Evolutionary conservation across 2,329 filamentous ascomycete genomes (phyloP).

Genomic region (Microdochium trichocladiopsis): DNA sequence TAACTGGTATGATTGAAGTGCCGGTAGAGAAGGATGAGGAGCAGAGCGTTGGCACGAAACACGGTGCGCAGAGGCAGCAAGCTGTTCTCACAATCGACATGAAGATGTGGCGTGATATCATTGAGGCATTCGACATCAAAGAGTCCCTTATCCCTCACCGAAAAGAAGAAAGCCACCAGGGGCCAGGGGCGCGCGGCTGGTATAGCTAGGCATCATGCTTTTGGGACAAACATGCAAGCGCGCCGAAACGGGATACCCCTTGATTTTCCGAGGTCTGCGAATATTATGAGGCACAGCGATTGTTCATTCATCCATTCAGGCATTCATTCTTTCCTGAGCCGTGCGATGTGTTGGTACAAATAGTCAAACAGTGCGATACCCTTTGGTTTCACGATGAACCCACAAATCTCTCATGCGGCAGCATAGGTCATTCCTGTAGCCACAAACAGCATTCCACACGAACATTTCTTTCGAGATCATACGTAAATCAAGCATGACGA

Average conservation of each 20-base stretch:
- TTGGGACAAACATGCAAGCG: not conserved
- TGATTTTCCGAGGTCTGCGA: not conserved
- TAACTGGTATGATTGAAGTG: constrained; percentile 20
- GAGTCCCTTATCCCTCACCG: constrained; percentile 82
- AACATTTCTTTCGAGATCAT: too few species aligned
- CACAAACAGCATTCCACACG: too few species aligned
- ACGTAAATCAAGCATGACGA: too few species aligned
- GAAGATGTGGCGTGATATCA: constrained; percentile 71
- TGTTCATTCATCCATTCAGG: too few species aligned
- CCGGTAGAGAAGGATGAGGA: constrained; percentile 37
- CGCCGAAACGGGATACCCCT: not conserved
- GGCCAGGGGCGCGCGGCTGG: constrained; percentile 56
- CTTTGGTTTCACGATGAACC: too few species aligned
- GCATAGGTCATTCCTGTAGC: too few species aligned
- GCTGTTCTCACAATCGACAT: constrained; percentile 86
- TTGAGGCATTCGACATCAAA: constrained; percentile 68
- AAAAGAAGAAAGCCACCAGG: constrained; percentile 44
- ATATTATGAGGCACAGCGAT: too few species aligned
- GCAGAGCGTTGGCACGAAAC: constrained; percentile 33
- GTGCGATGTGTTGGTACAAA: too few species aligned
- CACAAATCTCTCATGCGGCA: too few species aligned
- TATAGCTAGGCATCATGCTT: constrained; percentile 42
- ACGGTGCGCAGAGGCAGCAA: constrained; percentile 66
- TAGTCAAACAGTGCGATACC: too few species aligned
- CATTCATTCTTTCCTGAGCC: too few species aligned